Evolutionary conservation across 1,284 basidiomycete genomes (phyloP), one percentile per base, ranked within the genome.

Genomic region (Cutaneotrichosporon cyanovorans): DNA sequence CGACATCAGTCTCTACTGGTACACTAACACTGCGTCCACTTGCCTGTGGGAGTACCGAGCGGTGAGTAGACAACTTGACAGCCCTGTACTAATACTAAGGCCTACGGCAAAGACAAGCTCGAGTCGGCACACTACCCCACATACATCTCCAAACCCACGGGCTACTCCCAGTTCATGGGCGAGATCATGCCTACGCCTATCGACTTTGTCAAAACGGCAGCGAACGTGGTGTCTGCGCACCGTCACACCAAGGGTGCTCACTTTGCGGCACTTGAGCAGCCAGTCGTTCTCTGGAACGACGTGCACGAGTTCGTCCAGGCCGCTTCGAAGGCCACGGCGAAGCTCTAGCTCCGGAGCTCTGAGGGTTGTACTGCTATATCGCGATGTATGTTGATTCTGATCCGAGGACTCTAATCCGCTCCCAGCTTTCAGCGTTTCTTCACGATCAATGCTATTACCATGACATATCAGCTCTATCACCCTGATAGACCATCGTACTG

Each of bases 191-290:
- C 68, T 12, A 60, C 60, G 1, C 73, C 73, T 3, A 52, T 60
- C n/a, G 47, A 48, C 0, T 72, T 69, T 61, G 65, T 69, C 1
- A 57, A 60, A 42, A 51, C 51, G 19, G 67, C 61, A n/a, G 63
- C 57, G 7, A 69, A 74, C 41, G 18, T 74, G 23, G 57, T 56
- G 11, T 60, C 63, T 57, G 70, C 63, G 35, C 61, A 61, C 22
- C 59, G 58, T 36, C 70, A 74, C 46, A 50, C 53, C 0, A 49
- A 63, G 55, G 71, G 70, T 10, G 72, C 69, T 0, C 73, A 75
- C 48, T 68, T 74, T 43, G 61, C 74, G 3, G 73, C 74, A 1
- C 57, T 75, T 25, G 76, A 76, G 56, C 61, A 66, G 42, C 74
- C 75, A 7, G 52, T 58, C n/a, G 42, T 55, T 45, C 53, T 73